A percentile compares a stretch with the other conserved stretches of the same genome.
Evolutionary conservation across 805 yeast genomes (phyloP).

Genomic region (Lachancea cidri): DNA sequence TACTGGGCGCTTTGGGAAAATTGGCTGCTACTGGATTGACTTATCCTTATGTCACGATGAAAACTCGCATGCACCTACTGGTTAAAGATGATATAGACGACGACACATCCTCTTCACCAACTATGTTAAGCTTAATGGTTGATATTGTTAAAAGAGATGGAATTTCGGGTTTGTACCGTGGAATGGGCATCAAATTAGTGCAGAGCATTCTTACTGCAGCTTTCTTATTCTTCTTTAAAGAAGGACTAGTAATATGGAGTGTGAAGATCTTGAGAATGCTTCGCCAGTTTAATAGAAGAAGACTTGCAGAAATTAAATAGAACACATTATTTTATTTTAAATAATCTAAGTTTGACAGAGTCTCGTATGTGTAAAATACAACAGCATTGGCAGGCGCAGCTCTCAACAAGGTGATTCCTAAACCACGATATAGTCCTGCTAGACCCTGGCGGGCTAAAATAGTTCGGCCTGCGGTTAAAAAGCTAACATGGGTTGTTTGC

Average conservation of each 20-base stretch:
- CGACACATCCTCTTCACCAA: conserved; percentile 1
- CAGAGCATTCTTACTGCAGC: conserved; percentile 89
- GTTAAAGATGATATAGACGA: background rate
- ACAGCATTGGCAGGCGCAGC: conserved; percentile 89
- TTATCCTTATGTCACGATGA: conserved; percentile 86
- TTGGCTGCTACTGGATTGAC: conserved; percentile 83
- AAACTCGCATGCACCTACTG: conserved; percentile 76
- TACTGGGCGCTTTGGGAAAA: conserved; percentile 86
- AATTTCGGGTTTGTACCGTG: conserved; percentile 70
- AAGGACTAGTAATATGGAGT: conserved; percentile 64
- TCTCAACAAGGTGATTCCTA: conserved; percentile 73
- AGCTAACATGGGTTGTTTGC: conserved; percentile 42
- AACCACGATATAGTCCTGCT: conserved; percentile 72
- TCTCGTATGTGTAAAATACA: conserved; percentile 76
- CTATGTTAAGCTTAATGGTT: conserved; percentile 46
- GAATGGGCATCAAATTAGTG: conserved; percentile 69
- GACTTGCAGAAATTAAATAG: background rate
- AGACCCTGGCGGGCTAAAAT: conserved; percentile 55
- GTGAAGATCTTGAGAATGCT: conserved; percentile 45
- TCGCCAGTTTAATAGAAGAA: conserved; percentile 9
- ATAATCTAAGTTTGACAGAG: conserved; percentile 17
- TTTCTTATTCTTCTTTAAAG: conserved; percentile 84
- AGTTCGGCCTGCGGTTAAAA: conserved; percentile 42
- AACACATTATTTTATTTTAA: background rate
- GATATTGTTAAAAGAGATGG: conserved; percentile 69